A percentile compares a stretch with the other conserved stretches of the same genome.
Evolutionary conservation across 306 rosid species (phyloP).

Genomic region (Pyrus pyrifolia): DNA sequence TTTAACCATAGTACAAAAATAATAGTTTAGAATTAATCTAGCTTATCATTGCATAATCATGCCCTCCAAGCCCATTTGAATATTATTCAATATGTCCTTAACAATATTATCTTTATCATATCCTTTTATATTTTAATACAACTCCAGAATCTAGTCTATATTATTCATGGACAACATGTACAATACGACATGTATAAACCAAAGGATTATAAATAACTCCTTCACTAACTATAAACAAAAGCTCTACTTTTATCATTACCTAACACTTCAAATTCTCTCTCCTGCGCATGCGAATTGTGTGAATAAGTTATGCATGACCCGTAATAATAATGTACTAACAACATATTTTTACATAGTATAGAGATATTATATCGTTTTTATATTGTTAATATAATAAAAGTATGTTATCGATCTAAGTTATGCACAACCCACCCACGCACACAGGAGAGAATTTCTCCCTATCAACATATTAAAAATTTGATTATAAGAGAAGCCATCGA

Average conservation of each 20-base stretch:
- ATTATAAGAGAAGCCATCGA: background rate
- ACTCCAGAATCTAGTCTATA: background rate
- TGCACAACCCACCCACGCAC: too few species aligned
- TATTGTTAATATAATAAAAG: too few species aligned
- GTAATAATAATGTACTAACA: too few species aligned
- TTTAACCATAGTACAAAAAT: background rate
- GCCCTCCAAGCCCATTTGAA: background rate
- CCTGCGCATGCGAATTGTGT: too few species aligned
- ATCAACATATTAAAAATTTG: background rate
- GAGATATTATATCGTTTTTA: too few species aligned
- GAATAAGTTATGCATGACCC: too few species aligned
- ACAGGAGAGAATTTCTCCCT: too few species aligned
- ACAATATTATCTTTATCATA: conserved; percentile 2
- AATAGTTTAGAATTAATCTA: too few species aligned
- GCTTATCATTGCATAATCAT: conserved; percentile 16
- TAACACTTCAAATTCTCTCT: background rate
- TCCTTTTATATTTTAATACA: background rate
- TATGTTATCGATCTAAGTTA: too few species aligned
- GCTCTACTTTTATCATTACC: background rate
- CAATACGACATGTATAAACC: background rate
- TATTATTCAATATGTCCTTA: conserved; percentile 3
- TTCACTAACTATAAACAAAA: background rate
- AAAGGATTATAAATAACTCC: background rate
- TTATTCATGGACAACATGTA: background rate
- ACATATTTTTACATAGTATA: too few species aligned